Conservation (phyloP, 225 moss, liverwort and hornwort genomes). For the Lunularia cruciata region DNA sequence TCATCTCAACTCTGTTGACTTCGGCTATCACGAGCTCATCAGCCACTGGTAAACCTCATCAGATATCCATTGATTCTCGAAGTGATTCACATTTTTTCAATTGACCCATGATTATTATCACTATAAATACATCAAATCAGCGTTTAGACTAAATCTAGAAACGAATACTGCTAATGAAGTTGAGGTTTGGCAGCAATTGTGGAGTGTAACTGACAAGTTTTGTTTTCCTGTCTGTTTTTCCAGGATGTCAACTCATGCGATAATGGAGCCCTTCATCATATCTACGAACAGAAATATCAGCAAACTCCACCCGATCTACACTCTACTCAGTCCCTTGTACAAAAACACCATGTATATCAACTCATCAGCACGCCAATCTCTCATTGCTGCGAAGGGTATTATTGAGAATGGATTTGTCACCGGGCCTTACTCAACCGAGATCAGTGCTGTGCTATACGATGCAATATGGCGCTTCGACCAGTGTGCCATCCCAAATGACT, state of each 20-base stretch:
- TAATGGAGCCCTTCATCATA: slow-evolving; percentile 30
- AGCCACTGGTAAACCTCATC: slow-evolving; percentile 50
- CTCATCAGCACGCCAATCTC: slow-evolving; percentile 15
- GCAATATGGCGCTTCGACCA: slow-evolving; percentile 31
- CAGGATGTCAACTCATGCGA: slow-evolving; percentile 22
- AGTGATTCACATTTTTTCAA: too few relatives aligned
- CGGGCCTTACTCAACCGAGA: slow-evolving; percentile 11
- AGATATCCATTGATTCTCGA: neutral
- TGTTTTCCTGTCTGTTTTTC: neutral
- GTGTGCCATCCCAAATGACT: slow-evolving; percentile 12
- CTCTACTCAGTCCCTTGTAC: slow-evolving; percentile 24
- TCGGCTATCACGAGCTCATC: slow-evolving; percentile 34
- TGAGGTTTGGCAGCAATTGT: too few relatives aligned
- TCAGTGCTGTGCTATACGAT: slow-evolving; percentile 25
- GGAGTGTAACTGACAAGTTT: neutral
- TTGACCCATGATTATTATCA: too few relatives aligned
- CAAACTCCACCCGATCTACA: slow-evolving; percentile 26
- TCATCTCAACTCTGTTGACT: slow-evolving; percentile 32
- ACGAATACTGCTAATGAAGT: too few relatives aligned
- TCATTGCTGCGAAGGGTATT: slow-evolving; percentile 7
- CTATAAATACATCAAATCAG: too few relatives aligned
- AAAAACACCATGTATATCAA: slow-evolving; percentile 32
- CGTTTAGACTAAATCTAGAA: too few relatives aligned
- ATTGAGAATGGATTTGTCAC: slow-evolving; percentile 15
- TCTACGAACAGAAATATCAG: slow-evolving; percentile 30